A percentile compares a stretch with the other conserved stretches of the same genome.
These are phyloP conservation scores for Debaryomyces maramus DNA, from an alignment of 805 yeast species.

Conservation along the genomic window DNA sequence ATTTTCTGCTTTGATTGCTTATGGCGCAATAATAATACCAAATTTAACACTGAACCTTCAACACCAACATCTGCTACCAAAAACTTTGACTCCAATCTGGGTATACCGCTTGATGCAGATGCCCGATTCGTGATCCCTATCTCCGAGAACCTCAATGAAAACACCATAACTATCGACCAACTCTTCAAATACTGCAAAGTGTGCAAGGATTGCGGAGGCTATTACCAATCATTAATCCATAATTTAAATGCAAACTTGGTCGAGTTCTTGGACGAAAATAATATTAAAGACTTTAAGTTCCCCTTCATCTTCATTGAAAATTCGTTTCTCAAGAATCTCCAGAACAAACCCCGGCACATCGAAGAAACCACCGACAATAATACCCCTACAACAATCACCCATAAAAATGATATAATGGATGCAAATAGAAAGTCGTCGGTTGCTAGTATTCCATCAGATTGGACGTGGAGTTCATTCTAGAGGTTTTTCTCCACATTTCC, in stretches of 20 bases:
- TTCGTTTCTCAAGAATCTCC: conserved; percentile 23
- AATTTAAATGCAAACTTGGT: conserved; percentile 2
- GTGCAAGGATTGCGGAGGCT: conserved; percentile 35
- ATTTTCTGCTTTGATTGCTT: conserved; percentile 42
- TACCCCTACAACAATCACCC: too few relatives aligned
- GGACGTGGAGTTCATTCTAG: conserved; percentile 56
- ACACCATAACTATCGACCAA: conserved; percentile 2
- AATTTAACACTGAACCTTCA: conserved; percentile 2
- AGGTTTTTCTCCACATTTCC: too few relatives aligned
- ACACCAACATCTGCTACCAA: neutral
- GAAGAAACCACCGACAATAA: conserved; percentile 1
- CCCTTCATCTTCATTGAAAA: conserved; percentile 32
- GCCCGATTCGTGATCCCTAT: conserved; percentile 41
- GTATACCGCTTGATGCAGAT: conserved; percentile 21
- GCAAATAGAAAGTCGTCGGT: conserved; percentile 8
- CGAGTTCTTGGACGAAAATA: conserved; percentile 11
- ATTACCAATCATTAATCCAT: conserved; percentile 11
- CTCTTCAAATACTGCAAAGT: conserved; percentile 27
- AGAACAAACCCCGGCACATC: too few relatives aligned
- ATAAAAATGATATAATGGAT: too few relatives aligned
- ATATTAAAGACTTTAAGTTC: conserved; percentile 7
- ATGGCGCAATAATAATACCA: conserved; percentile 15
- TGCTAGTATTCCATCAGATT: conserved; percentile 37
- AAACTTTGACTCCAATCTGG: conserved; percentile 5
- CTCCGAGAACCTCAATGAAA: conserved; percentile 19